These are phyloP conservation scores for Oryza meyeriana DNA, from an alignment of 176 grass and related monocot species.

Conservation along the genomic window DNA sequence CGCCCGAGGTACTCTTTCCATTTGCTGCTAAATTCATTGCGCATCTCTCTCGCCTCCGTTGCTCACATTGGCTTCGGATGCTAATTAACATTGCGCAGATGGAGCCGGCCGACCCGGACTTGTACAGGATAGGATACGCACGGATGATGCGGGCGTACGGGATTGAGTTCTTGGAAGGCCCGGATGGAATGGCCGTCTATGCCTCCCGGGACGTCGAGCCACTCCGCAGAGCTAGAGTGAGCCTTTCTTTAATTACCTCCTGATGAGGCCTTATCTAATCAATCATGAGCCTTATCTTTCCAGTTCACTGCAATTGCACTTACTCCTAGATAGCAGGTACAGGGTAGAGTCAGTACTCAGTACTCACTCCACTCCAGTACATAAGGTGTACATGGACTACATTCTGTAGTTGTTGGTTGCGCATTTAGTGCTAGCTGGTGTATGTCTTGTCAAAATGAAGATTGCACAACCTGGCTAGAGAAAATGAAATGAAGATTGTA, in stretches of 20 bases:
- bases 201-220: conserved; percentile 82
- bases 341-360: neutral
- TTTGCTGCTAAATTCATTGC: neutral
- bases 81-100: conserved; percentile 33
- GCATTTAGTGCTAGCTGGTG: neutral
- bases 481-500: neutral
- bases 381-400: neutral
- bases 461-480: too few relatives aligned
- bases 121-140: conserved; percentile 85
- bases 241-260: neutral
- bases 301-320: neutral
- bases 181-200: conserved; percentile 82
- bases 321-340: too few relatives aligned
- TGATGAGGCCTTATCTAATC: neutral
- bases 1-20: conserved; percentile 11
- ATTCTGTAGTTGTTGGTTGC: neutral
- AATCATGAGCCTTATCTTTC: neutral
- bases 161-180: conserved; percentile 85
- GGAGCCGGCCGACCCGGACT: conserved; percentile 82
- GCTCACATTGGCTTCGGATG: neutral
- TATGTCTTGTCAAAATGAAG: neutral
- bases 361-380: neutral
- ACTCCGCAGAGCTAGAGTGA: conserved; percentile 75
- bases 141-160: conserved; percentile 84
- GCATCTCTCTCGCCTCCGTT: neutral